phyloP scores from a whole-genome alignment of 2,329 filamentous ascomycete species.

The Aspergillus aculeatinus region DNA sequence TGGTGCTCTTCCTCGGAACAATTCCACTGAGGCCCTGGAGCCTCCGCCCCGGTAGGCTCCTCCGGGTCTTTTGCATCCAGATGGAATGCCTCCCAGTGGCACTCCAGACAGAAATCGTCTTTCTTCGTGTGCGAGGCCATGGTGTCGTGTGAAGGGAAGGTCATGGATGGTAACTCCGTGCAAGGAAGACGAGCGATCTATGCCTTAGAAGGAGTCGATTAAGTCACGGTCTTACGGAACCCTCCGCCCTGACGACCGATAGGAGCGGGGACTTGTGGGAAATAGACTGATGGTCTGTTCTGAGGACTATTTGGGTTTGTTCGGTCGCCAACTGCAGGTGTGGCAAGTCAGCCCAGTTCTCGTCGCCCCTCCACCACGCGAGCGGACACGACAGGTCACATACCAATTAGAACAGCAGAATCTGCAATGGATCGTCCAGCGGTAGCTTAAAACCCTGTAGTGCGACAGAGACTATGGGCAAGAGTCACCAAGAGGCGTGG shows the following conservation, averaged over 20 bases:
- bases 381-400: constrained; percentile 1
- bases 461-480: constrained; percentile 11
- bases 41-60: constrained; percentile 23
- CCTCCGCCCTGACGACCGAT: not conserved
- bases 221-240: not conserved
- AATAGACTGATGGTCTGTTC: not conserved
- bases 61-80: constrained; percentile 33
- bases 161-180: not conserved
- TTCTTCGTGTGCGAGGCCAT: constrained; percentile 35
- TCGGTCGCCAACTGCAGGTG: not conserved
- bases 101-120: constrained; percentile 42
- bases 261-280: not conserved
- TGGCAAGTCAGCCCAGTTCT: constrained; percentile 1
- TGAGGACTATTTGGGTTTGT: not conserved
- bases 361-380: constrained; percentile 3
- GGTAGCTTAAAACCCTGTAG: constrained; percentile 8
- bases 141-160: constrained; percentile 13
- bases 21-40: constrained; percentile 28
- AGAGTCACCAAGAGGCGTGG: constrained; percentile 11
- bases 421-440: constrained; percentile 13
- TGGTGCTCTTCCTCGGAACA: constrained; percentile 32
- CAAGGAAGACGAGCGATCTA: not conserved
- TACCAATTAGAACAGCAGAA: constrained; percentile 8
- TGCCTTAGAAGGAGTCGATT: not conserved
- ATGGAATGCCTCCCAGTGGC: constrained; percentile 42